Evolutionary conservation across 2,329 filamentous ascomycete species (phyloP).

Genomic region (Colletotrichum tamarilloi): DNA sequence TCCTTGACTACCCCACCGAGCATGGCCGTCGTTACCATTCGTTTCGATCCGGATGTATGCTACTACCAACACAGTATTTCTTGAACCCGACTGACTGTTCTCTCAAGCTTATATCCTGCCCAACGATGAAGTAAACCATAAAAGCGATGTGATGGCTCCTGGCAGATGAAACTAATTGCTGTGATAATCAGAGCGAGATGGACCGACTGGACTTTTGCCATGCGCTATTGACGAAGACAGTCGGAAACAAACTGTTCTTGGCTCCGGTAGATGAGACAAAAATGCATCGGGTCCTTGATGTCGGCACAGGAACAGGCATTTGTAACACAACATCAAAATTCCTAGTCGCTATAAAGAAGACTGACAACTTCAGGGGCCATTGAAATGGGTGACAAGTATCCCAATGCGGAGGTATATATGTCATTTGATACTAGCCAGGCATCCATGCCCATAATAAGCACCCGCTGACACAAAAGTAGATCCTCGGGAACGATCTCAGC

Average conservation of each 20-base stretch:
- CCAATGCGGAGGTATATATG: constrained; percentile 40
- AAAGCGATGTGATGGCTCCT: no score
- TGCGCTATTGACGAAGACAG: not conserved
- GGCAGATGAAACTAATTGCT: no score
- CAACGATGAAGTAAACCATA: constrained; percentile 46
- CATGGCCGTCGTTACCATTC: constrained; percentile 32
- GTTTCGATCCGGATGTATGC: constrained; percentile 23
- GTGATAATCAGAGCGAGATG: constrained; percentile 1
- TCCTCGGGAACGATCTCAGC: constrained; percentile 45
- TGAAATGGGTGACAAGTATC: constrained; percentile 49
- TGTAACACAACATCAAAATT: constrained; percentile 38
- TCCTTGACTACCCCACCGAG: constrained; percentile 24
- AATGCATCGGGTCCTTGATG: constrained; percentile 50
- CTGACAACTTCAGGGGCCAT: constrained; percentile 45
- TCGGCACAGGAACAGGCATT: constrained; percentile 57
- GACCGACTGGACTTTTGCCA: constrained; percentile 26
- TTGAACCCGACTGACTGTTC: not conserved
- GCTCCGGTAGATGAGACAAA: constrained; percentile 44
- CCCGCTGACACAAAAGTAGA: constrained; percentile 50
- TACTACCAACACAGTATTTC: not conserved
- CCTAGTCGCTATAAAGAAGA: no score
- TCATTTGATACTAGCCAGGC: no score
- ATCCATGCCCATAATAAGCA: not conserved
- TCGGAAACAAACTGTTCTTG: constrained; percentile 11
- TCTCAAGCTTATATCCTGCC: constrained; percentile 44